Conservation (phyloP, 2,329 filamentous ascomycete genomes). For the Trichoderma arundinaceum region DNA sequence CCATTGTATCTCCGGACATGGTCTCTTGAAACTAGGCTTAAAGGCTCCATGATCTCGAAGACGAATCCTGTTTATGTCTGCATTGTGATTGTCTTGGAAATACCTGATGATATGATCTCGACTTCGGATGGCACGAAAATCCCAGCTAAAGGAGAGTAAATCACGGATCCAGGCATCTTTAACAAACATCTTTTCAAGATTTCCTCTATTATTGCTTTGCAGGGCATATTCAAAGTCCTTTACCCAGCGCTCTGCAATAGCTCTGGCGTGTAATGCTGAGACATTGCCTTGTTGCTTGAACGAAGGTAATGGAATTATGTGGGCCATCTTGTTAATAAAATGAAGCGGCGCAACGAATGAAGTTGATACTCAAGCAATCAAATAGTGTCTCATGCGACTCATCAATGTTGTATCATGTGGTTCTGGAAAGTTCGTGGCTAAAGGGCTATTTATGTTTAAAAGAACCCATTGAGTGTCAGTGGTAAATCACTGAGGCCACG, state of each 20-base stretch:
- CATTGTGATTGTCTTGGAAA: not conserved
- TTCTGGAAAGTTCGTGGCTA: too few species aligned
- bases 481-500: too few species aligned
- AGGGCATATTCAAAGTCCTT: not conserved
- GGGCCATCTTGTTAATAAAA: not conserved
- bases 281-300: constrained; percentile 17
- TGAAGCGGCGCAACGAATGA: not conserved
- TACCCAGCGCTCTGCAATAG: constrained; percentile 8
- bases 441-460: too few species aligned
- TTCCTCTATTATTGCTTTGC: not conserved
- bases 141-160: constrained; percentile 59
- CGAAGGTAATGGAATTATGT: constrained; percentile 5
- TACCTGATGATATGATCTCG: not conserved
- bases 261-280: not conserved
- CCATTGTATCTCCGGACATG: constrained; percentile 22
- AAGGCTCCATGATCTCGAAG: constrained; percentile 5
- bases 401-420: too few species aligned
- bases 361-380: too few species aligned
- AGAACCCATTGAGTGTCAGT: not conserved
- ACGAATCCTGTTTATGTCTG: not conserved
- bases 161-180: constrained; percentile 59
- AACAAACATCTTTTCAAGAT: constrained; percentile 39
- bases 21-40: not conserved
- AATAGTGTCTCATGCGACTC: too few species aligned
- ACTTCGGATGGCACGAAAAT: constrained; percentile 52